Evolutionary conservation across 2,329 filamentous ascomycete species (phyloP).

Genomic region (Proliferodiscus dingleyae): DNA sequence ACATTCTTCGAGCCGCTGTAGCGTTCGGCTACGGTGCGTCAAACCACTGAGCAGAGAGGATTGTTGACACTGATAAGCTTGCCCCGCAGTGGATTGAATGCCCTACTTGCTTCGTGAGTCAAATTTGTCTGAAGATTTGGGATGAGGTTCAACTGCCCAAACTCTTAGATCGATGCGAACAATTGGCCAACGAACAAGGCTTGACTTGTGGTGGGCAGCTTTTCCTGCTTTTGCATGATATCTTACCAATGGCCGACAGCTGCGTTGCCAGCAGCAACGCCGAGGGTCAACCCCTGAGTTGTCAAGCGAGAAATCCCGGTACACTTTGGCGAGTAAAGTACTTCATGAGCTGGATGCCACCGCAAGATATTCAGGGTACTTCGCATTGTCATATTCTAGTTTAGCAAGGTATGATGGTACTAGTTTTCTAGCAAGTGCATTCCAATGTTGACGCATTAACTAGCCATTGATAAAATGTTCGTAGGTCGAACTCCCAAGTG

Average conservation of each 20-base stretch:
- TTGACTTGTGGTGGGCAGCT: background rate
- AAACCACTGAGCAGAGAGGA: background rate
- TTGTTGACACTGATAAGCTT: conserved; percentile 11
- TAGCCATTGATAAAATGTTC: no score
- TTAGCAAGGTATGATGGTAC: no score
- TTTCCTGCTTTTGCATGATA: background rate
- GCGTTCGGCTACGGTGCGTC: no score
- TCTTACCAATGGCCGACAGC: no score
- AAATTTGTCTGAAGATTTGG: background rate
- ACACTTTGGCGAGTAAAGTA: background rate
- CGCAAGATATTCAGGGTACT: no score
- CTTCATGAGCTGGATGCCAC: no score
- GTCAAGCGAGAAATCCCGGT: no score
- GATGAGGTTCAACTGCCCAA: background rate
- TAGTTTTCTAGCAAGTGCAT: no score
- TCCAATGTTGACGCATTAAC: background rate
- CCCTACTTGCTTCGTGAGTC: conserved; percentile 6
- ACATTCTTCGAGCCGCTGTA: conserved; percentile 17
- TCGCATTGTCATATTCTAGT: no score
- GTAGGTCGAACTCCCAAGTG: background rate
- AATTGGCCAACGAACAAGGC: background rate
- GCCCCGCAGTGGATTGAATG: background rate
- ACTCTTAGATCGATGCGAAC: background rate
- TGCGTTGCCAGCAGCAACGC: background rate
- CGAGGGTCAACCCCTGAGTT: background rate